Evolutionary conservation across 179 eudicot genomes (phyloP).

Genomic region (Camellia oleifera): DNA sequence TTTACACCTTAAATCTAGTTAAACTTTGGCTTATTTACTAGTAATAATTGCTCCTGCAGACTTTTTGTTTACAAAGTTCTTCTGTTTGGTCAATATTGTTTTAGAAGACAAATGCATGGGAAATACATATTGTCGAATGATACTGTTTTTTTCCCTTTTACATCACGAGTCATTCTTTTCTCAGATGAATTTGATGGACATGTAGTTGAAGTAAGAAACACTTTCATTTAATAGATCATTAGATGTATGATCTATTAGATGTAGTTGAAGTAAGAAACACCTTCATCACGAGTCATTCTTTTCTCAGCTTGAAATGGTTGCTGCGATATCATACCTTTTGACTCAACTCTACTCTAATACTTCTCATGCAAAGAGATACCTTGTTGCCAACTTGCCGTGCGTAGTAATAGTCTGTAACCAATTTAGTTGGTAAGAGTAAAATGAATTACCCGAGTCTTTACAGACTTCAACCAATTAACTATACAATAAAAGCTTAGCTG

Average conservation of each 20-base stretch:
- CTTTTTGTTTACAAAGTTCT: neutral
- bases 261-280: too few relatives aligned
- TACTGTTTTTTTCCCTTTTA: neutral
- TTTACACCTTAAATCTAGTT: neutral
- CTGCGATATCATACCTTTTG: neutral
- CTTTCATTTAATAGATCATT: neutral
- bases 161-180: neutral
- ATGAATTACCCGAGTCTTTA: neutral
- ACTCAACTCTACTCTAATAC: neutral
- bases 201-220: neutral
- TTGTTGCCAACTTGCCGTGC: too few relatives aligned
- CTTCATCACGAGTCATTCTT: too few relatives aligned
- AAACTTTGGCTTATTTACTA: neutral
- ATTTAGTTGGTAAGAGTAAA: neutral
- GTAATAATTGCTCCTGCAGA: neutral
- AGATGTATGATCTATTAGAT: neutral
- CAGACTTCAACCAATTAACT: neutral
- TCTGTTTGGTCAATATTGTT: neutral
- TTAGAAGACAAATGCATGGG: neutral
- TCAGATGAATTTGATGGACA: neutral
- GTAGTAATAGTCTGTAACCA: neutral
- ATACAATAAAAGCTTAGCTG: neutral
- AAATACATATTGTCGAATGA: neutral
- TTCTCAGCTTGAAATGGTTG: neutral
- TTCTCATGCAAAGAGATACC: neutral